Evolutionary conservation across 768 basidiomycete species (phyloP).

Genomic region (Termitomyces sp.): DNA sequence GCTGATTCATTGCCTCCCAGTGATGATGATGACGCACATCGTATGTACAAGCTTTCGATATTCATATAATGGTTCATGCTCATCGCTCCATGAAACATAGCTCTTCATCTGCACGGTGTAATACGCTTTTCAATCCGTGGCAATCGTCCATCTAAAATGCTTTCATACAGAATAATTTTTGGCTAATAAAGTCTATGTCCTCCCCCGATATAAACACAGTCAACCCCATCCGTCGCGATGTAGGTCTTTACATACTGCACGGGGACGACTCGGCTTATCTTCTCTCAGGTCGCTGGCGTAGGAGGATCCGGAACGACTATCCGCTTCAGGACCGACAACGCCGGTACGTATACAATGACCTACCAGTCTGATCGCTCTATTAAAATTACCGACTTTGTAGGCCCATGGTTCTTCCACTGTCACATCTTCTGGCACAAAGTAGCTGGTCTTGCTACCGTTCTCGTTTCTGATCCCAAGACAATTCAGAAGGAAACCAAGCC

Average conservation of each 20-base stretch:
- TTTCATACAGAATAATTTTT: slow-evolving; percentile 28
- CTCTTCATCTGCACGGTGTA: slow-evolving; percentile 27
- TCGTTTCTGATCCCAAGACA: slow-evolving; percentile 24
- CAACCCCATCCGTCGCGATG: slow-evolving; percentile 37
- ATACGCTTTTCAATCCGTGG: neutral
- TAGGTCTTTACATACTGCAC: neutral
- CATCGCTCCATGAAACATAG: slow-evolving; percentile 3
- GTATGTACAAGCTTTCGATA: slow-evolving; percentile 6
- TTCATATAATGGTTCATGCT: neutral
- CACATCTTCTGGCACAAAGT: slow-evolving; percentile 35
- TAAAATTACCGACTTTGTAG: neutral
- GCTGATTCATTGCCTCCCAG: slow-evolving; percentile 4
- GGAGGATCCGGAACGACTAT: slow-evolving; percentile 19
- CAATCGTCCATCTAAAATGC: neutral
- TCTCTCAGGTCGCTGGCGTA: slow-evolving; percentile 13
- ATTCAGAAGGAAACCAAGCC: slow-evolving; percentile 11
- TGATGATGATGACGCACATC: slow-evolving; percentile 23
- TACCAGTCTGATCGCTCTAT: neutral
- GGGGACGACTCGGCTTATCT: neutral
- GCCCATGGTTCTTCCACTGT: slow-evolving; percentile 21
- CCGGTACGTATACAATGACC: slow-evolving; percentile 5
- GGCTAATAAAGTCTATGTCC: slow-evolving; percentile 31
- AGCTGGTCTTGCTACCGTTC: slow-evolving; percentile 36
- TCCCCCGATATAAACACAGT: slow-evolving; percentile 27
- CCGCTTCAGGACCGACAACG: slow-evolving; percentile 20